Conservation (phyloP, 139 green algal genomes). For the Micractinium conductrix region DNA sequence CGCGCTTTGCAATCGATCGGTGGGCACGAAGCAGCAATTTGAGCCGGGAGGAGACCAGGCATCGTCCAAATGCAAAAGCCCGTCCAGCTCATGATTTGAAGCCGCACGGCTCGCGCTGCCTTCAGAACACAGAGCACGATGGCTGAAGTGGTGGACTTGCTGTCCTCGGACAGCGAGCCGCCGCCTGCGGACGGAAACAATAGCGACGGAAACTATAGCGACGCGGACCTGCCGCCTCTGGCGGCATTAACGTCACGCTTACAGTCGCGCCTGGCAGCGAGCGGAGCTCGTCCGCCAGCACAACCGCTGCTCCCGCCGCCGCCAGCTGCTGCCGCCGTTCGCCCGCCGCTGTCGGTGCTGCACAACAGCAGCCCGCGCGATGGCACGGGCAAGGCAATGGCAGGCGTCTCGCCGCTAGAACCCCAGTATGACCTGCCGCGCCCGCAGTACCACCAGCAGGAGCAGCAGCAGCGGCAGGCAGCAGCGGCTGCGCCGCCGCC, state of each 20-base stretch:
- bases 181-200: too few relatives aligned
- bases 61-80: too few relatives aligned
- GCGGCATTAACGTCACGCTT: too few relatives aligned
- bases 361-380: conserved; percentile 1
- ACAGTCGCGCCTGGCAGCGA: background rate
- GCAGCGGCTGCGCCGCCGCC: background rate
- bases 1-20: too few relatives aligned
- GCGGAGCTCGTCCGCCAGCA: too few relatives aligned
- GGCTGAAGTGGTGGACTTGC: conserved; percentile 2
- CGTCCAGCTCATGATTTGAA: too few relatives aligned
- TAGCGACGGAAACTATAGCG: background rate
- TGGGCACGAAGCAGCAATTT: too few relatives aligned
- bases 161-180: background rate
- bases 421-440: background rate
- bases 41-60: too few relatives aligned
- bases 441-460: conserved; percentile 17
- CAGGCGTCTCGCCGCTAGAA: background rate
- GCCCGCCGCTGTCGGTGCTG: conserved; percentile 11
- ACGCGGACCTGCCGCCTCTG: conserved; percentile 1
- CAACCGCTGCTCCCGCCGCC: background rate
- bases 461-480: background rate
- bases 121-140: background rate
- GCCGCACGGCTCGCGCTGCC: too few relatives aligned
- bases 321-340: background rate
- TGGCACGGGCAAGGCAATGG: background rate